Conservation (phyloP, 1,284 basidiomycete species). For the Ustilago hordei region DNA sequence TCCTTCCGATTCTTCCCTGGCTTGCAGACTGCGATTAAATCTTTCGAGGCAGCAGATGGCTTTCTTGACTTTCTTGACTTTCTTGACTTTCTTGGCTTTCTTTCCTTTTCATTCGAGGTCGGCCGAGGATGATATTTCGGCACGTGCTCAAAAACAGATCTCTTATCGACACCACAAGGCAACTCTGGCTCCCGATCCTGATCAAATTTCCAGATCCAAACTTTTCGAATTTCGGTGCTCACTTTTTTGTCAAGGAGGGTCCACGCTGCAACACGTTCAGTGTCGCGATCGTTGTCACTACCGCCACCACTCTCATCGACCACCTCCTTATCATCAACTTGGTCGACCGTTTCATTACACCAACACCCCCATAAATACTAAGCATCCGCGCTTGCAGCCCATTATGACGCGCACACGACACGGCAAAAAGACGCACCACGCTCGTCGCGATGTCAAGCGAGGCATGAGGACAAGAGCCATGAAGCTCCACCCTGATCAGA, state of each 20-base stretch:
- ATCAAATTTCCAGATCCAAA: neutral
- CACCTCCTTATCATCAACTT: neutral
- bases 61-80: neutral
- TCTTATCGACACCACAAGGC: neutral
- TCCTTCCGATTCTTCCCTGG: conserved; percentile 3
- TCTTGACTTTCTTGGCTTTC: neutral
- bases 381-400: neutral
- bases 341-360: neutral
- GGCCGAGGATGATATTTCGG: neutral
- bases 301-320: conserved; percentile 9
- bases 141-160: neutral
- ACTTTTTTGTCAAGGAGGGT: neutral
- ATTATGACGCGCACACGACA: conserved; percentile 65
- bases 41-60: conserved; percentile 11
- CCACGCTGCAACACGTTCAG: neutral
- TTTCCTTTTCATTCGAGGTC: neutral
- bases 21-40: neutral
- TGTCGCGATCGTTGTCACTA: neutral
- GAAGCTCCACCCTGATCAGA: conserved; percentile 67
- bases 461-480: conserved; percentile 67
- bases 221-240: conserved; percentile 4
- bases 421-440: conserved; percentile 67
- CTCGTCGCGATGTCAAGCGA: conserved; percentile 65
- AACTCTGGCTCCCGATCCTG: neutral
- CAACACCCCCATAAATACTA: neutral